phyloP scores from a whole-genome alignment of 2,329 filamentous ascomycete species.

The Septoria petroselini region DNA sequence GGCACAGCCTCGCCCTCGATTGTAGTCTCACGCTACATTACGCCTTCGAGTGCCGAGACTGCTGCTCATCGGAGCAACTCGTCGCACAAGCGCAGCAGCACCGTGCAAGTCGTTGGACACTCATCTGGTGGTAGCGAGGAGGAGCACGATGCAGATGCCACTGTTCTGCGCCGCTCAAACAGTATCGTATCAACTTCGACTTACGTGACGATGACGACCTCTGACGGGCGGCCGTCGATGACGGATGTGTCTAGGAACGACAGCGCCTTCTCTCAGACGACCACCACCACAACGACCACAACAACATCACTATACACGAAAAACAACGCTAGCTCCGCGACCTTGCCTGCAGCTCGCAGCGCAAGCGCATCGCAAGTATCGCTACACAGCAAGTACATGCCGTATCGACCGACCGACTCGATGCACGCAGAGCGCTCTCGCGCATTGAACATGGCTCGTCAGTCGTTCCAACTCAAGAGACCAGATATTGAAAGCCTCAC shows the following conservation, averaged over 20 bases:
- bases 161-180: conserved; percentile 28
- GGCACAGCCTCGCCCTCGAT: conserved; percentile 30
- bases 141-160: conserved; percentile 19
- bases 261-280: conserved; percentile 16
- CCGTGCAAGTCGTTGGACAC: conserved; percentile 25
- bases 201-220: conserved; percentile 28
- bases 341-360: conserved; percentile 13
- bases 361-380: conserved; percentile 7
- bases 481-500: conserved; percentile 10
- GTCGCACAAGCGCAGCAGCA: conserved; percentile 16
- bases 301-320: conserved; percentile 4
- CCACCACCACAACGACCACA: conserved; percentile 14
- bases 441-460: conserved; percentile 24
- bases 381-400: conserved; percentile 17
- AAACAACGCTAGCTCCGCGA: conserved; percentile 17
- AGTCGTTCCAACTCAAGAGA: conserved; percentile 16
- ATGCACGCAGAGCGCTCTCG: conserved; percentile 30
- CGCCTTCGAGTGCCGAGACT: conserved; percentile 28
- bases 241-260: conserved; percentile 19
- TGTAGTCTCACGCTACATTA: conserved; percentile 38
- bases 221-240: conserved; percentile 21
- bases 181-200: conserved; percentile 31
- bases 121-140: conserved; percentile 26
- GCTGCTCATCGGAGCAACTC: conserved; percentile 21
- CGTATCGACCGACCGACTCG: conserved; percentile 29